Conservation (phyloP, 106 monocot species). For the Acorus calamus region DNA sequence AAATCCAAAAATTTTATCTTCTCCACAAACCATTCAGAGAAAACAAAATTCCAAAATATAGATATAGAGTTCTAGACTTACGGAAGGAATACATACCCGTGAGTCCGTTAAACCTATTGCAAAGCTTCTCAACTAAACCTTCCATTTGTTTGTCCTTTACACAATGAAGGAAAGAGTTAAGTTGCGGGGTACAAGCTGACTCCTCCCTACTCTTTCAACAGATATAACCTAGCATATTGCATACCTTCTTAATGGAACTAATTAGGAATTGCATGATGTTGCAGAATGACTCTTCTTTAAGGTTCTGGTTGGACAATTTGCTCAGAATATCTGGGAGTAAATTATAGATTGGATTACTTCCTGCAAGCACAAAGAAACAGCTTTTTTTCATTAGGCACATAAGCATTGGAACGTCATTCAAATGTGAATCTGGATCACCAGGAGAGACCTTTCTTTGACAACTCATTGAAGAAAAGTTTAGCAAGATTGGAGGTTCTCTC, state of each 20-base stretch:
- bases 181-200: not conserved
- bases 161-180: slow-evolving; percentile 2
- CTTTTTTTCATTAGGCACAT: not conserved
- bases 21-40: not conserved
- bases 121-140: slow-evolving; percentile 97
- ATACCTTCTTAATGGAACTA: slow-evolving; percentile 84
- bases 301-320: slow-evolving; percentile 69
- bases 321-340: slow-evolving; percentile 91
- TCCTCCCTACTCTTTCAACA: too few species aligned
- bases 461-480: slow-evolving; percentile 92
- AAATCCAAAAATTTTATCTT: too few species aligned
- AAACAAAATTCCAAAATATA: not conserved
- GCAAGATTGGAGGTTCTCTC: slow-evolving; percentile 91
- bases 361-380: slow-evolving; percentile 27
- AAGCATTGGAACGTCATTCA: not conserved
- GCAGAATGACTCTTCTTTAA: slow-evolving; percentile 66
- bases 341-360: slow-evolving; percentile 95
- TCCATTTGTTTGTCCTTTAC: slow-evolving; percentile 99
- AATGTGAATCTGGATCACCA: too few species aligned
- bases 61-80: not conserved
- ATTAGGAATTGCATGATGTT: slow-evolving; percentile 95
- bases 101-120: slow-evolving; percentile 76
- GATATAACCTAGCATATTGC: too few species aligned
- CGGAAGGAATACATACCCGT: slow-evolving; percentile 35
- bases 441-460: slow-evolving; percentile 84